Conservation (phyloP, 2,329 filamentous ascomycete genomes). For the Endocalyx cinctus region DNA sequence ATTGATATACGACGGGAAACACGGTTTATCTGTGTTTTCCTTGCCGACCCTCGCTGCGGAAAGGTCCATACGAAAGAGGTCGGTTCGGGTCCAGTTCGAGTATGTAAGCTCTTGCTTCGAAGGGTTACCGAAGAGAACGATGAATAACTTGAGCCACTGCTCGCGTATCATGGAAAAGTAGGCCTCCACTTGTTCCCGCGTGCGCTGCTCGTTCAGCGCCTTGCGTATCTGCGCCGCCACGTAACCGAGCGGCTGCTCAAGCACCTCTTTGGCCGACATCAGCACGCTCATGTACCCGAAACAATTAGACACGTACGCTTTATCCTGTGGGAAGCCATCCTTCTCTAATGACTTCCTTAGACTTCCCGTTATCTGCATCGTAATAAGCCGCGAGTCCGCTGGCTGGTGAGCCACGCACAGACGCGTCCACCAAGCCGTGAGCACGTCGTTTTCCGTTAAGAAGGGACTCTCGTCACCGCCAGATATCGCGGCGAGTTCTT, state of each 20-base stretch:
- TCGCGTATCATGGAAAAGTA: conserved; percentile 20
- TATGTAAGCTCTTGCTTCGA: conserved; percentile 28
- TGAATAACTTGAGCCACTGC: conserved; percentile 10
- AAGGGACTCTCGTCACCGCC: conserved; percentile 18
- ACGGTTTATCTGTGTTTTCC: conserved; percentile 10
- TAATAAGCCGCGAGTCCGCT: conserved; percentile 9
- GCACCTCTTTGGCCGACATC: conserved; percentile 17
- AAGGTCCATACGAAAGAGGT: conserved; percentile 34
- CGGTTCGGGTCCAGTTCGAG: conserved; percentile 35
- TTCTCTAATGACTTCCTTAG: conserved; percentile 20
- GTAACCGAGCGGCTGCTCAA: conserved; percentile 24
- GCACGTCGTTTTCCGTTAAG: conserved; percentile 33
- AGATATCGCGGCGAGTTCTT: conserved; percentile 15
- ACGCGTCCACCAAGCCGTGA: conserved; percentile 32
- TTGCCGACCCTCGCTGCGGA: conserved; percentile 20
- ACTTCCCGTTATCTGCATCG: conserved; percentile 24
- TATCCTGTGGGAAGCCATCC: conserved; percentile 16
- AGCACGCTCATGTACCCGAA: conserved; percentile 22
- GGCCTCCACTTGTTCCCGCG: conserved; percentile 24
- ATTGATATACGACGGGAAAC: conserved; percentile 1
- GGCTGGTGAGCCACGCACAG: conserved; percentile 21
- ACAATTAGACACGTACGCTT: conserved; percentile 25
- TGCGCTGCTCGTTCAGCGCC: conserved; percentile 29
- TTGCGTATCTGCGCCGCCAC: conserved; percentile 24
- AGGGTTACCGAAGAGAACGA: conserved; percentile 28